These are phyloP conservation scores for Picea glauca DNA, from an alignment of 75 land plant species.

Conservation along the genomic window DNA sequence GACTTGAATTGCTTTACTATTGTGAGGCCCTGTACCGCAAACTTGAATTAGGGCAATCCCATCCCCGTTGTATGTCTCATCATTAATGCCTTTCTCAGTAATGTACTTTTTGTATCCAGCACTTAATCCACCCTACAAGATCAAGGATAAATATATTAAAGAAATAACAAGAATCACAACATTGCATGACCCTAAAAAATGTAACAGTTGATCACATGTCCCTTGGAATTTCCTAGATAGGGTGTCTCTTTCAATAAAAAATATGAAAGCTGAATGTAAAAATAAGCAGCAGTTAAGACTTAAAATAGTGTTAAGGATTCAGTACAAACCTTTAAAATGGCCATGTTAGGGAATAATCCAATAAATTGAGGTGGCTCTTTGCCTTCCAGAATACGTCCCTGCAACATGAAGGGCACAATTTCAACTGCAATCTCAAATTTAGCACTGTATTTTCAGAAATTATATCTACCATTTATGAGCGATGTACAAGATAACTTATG, in stretches of 20 bases:
- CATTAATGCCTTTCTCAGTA: slow-evolving; percentile 50
- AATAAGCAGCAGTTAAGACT: no score
- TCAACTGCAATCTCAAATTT: slow-evolving; percentile 65
- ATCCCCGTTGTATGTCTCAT: slow-evolving; percentile 67
- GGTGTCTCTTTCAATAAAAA: not conserved
- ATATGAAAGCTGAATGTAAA: no score
- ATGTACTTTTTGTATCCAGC: slow-evolving; percentile 64
- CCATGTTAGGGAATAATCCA: slow-evolving; percentile 83
- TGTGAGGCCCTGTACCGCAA: slow-evolving; percentile 66
- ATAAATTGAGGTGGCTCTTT: slow-evolving; percentile 93
- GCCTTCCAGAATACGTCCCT: slow-evolving; percentile 88
- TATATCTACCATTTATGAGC: not conserved
- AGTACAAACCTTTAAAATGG: slow-evolving; percentile 66
- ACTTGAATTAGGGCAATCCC: slow-evolving; percentile 66
- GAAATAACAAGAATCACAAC: not conserved
- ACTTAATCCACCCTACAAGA: slow-evolving; percentile 69
- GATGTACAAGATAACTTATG: not conserved
- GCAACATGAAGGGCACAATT: slow-evolving; percentile 47
- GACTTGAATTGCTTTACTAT: slow-evolving; percentile 82
- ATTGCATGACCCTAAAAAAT: no score
- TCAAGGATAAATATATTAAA: not conserved
- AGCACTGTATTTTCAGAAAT: not conserved
- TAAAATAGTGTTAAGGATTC: no score
- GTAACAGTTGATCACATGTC: no score
- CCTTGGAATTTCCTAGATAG: not conserved